Percentiles rank a stretch among this genome's conserved stretches.
These are phyloP conservation scores for Stemphylium lycopersici DNA, from an alignment of 2,329 filamentous ascomycete species.

Conservation along the genomic window DNA sequence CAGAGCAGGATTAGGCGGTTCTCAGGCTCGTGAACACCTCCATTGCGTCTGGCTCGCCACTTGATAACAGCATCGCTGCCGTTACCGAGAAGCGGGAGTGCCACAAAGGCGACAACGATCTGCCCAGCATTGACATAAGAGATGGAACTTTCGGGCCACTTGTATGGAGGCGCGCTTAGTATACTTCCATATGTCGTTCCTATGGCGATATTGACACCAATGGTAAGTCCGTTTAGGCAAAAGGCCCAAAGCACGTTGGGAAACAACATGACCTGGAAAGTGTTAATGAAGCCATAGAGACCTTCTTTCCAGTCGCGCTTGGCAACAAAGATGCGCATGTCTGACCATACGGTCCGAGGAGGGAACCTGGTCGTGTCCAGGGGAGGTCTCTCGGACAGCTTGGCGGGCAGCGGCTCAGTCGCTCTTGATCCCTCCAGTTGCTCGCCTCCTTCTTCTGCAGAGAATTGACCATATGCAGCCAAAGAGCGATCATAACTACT, in stretches of 20 bases:
- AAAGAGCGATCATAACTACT: slow-evolving; percentile 51
- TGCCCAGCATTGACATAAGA: slow-evolving; percentile 31
- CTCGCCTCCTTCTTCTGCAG: slow-evolving; percentile 2
- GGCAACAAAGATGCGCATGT: slow-evolving; percentile 52
- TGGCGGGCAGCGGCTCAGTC: background rate
- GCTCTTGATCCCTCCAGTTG: background rate
- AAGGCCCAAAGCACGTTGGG: slow-evolving; percentile 33
- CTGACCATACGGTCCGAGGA: slow-evolving; percentile 46
- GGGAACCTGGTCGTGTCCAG: slow-evolving; percentile 49
- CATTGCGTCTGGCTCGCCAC: slow-evolving; percentile 42
- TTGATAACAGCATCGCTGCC: slow-evolving; percentile 44
- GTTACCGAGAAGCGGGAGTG: slow-evolving; percentile 31
- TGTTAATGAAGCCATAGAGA: slow-evolving; percentile 32
- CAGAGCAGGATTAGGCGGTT: slow-evolving; percentile 49
- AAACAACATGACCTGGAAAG: slow-evolving; percentile 38
- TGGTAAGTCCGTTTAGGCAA: slow-evolving; percentile 27
- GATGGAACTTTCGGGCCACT: slow-evolving; percentile 20
- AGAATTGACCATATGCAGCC: slow-evolving; percentile 39
- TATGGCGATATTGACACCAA: slow-evolving; percentile 31
- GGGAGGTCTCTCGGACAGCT: slow-evolving; percentile 14
- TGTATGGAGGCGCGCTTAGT: slow-evolving; percentile 24
- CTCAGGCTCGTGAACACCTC: slow-evolving; percentile 48
- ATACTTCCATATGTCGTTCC: slow-evolving; percentile 29
- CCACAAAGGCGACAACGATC: slow-evolving; percentile 42
- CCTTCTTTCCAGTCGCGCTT: slow-evolving; percentile 49